Percentiles rank a stretch among this genome's conserved stretches.
phyloP scores from a whole-genome alignment of 2,329 filamentous ascomycete genomes.

The Apiospora rasikravindrae region DNA sequence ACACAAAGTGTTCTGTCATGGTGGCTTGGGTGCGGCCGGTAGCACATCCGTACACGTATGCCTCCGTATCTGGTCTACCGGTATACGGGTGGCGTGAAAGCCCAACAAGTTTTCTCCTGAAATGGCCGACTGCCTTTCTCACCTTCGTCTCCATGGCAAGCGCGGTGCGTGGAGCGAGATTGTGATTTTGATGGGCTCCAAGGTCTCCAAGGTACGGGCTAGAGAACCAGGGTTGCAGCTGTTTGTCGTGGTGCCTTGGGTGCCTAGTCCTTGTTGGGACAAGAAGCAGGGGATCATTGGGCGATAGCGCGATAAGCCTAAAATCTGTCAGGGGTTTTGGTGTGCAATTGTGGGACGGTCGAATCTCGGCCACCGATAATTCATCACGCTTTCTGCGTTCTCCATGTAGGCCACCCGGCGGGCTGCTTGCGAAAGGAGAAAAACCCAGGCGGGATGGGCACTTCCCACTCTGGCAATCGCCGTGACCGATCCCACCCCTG shows the following conservation, averaged over 20 bases:
- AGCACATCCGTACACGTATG: background rate
- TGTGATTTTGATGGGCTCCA: constrained; percentile 15
- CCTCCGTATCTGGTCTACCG: background rate
- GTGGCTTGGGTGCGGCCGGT: background rate
- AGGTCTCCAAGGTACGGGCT: background rate
- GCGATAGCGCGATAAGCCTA: constrained; percentile 18
- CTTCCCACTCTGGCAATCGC: background rate
- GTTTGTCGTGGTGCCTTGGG: background rate
- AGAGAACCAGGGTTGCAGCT: background rate
- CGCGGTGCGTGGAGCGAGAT: constrained; percentile 7
- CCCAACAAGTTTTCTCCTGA: constrained; percentile 13
- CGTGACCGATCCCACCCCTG: background rate
- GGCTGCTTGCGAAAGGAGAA: constrained; percentile 1
- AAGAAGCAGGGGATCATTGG: background rate
- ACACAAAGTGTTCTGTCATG: background rate
- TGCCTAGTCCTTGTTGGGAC: background rate
- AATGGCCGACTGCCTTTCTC: background rate
- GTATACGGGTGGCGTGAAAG: background rate
- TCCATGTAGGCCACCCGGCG: background rate
- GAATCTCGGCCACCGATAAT: constrained; percentile 14
- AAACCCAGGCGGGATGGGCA: background rate
- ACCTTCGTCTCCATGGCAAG: background rate
- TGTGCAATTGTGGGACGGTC: constrained; percentile 10
- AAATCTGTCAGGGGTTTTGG: constrained; percentile 16
- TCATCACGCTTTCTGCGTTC: constrained; percentile 13